These are phyloP conservation scores for Fusarium clavum DNA, from an alignment of 2,329 filamentous ascomycete species.

Conservation along the genomic window DNA sequence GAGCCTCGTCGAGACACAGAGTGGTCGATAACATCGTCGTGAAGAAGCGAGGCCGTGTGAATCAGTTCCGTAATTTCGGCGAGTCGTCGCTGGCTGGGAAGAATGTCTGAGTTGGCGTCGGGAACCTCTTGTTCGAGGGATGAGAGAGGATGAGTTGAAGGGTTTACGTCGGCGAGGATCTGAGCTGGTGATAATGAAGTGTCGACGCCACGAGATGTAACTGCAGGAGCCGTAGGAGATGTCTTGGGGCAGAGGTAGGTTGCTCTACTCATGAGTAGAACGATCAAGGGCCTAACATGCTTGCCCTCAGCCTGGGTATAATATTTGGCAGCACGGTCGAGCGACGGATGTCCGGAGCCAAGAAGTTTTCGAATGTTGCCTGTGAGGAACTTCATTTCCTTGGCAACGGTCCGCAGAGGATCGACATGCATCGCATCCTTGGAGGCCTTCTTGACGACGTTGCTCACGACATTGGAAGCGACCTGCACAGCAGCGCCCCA, in stretches of 20 bases:
- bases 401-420: slow-evolving; percentile 88
- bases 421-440: slow-evolving; percentile 81
- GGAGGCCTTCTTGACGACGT: slow-evolving; percentile 71
- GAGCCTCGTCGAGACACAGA: slow-evolving; percentile 85
- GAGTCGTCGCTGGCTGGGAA: slow-evolving; percentile 91
- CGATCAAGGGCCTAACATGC: slow-evolving; percentile 92
- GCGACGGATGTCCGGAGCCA: slow-evolving; percentile 91
- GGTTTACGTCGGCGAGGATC: slow-evolving; percentile 84
- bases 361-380: slow-evolving; percentile 94
- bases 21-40: slow-evolving; percentile 98
- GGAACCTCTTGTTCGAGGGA: slow-evolving; percentile 54
- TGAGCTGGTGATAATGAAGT: slow-evolving; percentile 65
- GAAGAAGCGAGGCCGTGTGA: slow-evolving; percentile 93
- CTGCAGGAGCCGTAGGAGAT: slow-evolving; percentile 53
- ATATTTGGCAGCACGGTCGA: slow-evolving; percentile 97
- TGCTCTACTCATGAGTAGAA: slow-evolving; percentile 95
- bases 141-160: slow-evolving; percentile 63
- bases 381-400: slow-evolving; percentile 96
- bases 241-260: slow-evolving; percentile 80
- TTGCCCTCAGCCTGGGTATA: slow-evolving; percentile 98
- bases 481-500: slow-evolving; percentile 81
- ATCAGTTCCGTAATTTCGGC: slow-evolving; percentile 98
- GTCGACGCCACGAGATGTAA: slow-evolving; percentile 62
- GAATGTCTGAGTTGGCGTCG: slow-evolving; percentile 71
- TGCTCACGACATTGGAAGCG: slow-evolving; percentile 77